Base-by-base conservation (phyloP, 495 filamentous ascomycete species). In the Lindgomyces ingoldianus region DNA sequence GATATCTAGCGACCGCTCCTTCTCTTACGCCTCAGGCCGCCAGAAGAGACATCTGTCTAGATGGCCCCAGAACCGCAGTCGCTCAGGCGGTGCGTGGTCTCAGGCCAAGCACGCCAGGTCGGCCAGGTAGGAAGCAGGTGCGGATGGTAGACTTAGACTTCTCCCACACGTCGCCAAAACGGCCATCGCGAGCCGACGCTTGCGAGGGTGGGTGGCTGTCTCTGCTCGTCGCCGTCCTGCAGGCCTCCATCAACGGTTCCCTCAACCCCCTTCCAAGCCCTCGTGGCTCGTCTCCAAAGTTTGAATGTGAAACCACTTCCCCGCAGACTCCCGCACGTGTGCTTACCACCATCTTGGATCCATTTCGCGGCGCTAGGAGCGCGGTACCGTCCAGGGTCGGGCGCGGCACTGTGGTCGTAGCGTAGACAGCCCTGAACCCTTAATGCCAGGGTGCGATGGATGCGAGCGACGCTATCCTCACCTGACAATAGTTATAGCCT, bases 281-380 rank as follows among this genome's bases (percentile, higher is more conserved):
- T 60, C 59, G 55, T 61, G 42, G 66, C 60, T 69, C 65, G 60
- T 55, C 54, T 60, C 61, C 56, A 60, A 55, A 53, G 60, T 65
- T 64, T 57, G 53, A 63, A 48, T 30, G 42, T 65, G 56, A 62
- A 64, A 70, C 60, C 62, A 58, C 49, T 70, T 70, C 62, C 67
- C 67, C 67, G 62, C 60, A 69, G 65, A 57, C 55, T 60, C 39
- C 57, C 60, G 66, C 67, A 70, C 67, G 62, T 65, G 67, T 62
- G 58, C 60, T 64, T 65, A 57, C 67, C 67, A 46, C 56, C 57
- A 44, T 54, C 33, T 59, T 59, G 65, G 65, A 45, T 29, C n/a
- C 44, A 24, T 26, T 46, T 58, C 46, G 62, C 51, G 48, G 53
- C 62, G 30, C 54, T 62, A 62, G 50, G 19, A 24, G 4, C 27